phyloP scores from a whole-genome alignment of 169 alveolate genomes.

The Plasmodium gallinaceum region DNA sequence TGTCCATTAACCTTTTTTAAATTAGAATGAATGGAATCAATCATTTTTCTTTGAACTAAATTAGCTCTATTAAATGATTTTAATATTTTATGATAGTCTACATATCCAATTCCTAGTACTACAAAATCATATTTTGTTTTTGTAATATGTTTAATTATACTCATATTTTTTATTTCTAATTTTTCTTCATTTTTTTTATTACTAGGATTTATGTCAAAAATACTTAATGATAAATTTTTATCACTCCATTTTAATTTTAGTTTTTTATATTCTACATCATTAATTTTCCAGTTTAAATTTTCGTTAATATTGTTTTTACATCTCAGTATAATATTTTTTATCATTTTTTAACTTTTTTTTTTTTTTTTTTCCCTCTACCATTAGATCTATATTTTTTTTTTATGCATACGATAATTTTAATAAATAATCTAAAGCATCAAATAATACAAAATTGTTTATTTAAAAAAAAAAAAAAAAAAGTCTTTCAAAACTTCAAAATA shows the following conservation, averaged over 20 bases:
- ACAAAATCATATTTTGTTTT: slow-evolving; percentile 59
- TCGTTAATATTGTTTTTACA: slow-evolving; percentile 6
- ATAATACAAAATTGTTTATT: too few relatives aligned
- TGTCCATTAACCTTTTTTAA: slow-evolving; percentile 76
- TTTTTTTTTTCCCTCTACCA: background rate
- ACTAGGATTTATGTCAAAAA: slow-evolving; percentile 51
- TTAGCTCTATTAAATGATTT: slow-evolving; percentile 76
- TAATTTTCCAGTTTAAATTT: background rate
- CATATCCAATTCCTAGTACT: slow-evolving; percentile 75
- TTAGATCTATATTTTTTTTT: too few relatives aligned
- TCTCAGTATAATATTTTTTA: slow-evolving; percentile 8
- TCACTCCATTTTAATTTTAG: slow-evolving; percentile 55
- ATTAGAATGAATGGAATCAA: slow-evolving; percentile 60
- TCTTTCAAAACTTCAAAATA: too few relatives aligned
- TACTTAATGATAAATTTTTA: slow-evolving; percentile 22
- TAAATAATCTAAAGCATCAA: too few relatives aligned
- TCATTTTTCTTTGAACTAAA: slow-evolving; percentile 47
- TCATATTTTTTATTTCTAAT: slow-evolving; percentile 72
- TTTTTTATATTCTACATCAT: slow-evolving; percentile 33
- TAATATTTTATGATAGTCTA: slow-evolving; percentile 74
- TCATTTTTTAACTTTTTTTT: background rate
- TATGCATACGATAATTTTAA: too few relatives aligned
- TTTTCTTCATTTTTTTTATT: slow-evolving; percentile 62
- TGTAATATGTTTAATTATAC: slow-evolving; percentile 57
- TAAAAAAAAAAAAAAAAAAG: too few relatives aligned